These are phyloP conservation scores for Eucalyptus paniculata DNA, from an alignment of 345 rosid genomes.

Conservation along the genomic window DNA sequence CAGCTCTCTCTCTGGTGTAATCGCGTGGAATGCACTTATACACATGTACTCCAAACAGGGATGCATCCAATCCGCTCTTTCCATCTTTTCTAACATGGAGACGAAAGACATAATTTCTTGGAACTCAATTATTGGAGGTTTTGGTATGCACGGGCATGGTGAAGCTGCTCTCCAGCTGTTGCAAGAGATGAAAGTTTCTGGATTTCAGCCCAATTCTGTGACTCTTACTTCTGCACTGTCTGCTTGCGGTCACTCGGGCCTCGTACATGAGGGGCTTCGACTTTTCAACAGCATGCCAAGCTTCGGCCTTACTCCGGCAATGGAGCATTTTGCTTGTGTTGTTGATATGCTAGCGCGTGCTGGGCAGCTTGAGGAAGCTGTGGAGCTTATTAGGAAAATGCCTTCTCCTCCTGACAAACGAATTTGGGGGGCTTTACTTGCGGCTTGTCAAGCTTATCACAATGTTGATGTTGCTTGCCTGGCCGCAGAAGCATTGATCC, in stretches of 20 bases:
- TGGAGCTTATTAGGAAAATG: conserved; percentile 9
- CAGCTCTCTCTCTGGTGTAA: not conserved
- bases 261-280: conserved; percentile 18
- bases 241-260: conserved; percentile 26
- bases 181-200: conserved; percentile 8
- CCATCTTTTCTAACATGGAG: conserved; percentile 6
- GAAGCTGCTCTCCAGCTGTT: conserved; percentile 22
- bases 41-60: conserved; percentile 32
- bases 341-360: conserved; percentile 29
- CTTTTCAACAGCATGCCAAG: conserved; percentile 5
- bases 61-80: conserved; percentile 1
- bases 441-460: conserved; percentile 16
- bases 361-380: conserved; percentile 17
- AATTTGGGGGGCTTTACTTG: conserved; percentile 20
- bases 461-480: conserved; percentile 12
- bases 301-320: not conserved
- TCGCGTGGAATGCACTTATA: conserved; percentile 20
- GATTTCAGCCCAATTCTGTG: conserved; percentile 8
- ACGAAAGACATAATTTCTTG: conserved; percentile 24
- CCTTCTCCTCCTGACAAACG: conserved; percentile 15
- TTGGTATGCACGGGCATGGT: conserved; percentile 21
- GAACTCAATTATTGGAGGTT: conserved; percentile 29
- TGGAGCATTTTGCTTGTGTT: conserved; percentile 25
- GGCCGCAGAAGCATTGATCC: conserved; percentile 16
- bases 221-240: conserved; percentile 15